A percentile compares a stretch with the other conserved stretches of the same genome.
These are phyloP conservation scores for Schizosaccharomyces octosporus DNA, from an alignment of 805 yeast species.

Conservation along the genomic window DNA sequence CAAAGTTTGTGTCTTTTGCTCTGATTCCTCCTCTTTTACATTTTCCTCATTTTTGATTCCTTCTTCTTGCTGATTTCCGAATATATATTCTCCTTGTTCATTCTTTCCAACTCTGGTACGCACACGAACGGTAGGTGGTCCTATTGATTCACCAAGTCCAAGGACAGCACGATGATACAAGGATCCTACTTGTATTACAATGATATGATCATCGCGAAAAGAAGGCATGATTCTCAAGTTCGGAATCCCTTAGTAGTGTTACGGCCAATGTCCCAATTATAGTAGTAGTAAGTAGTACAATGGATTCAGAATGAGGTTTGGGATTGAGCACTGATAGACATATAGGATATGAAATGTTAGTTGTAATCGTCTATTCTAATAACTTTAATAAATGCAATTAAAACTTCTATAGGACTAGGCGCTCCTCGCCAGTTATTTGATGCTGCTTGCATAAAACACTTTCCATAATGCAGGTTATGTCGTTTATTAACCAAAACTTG, in stretches of 20 bases:
- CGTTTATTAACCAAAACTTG: too few relatives aligned
- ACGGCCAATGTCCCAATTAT: not conserved
- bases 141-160: not conserved
- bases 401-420: too few relatives aligned
- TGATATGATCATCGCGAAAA: slow-evolving; percentile 1
- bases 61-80: not conserved
- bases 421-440: too few relatives aligned
- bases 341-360: too few relatives aligned
- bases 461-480: too few relatives aligned
- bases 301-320: not conserved
- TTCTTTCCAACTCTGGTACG: not conserved
- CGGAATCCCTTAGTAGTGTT: not conserved
- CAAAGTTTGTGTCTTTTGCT: too few relatives aligned
- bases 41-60: not conserved
- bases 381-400: too few relatives aligned
- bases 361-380: too few relatives aligned
- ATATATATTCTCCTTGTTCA: not conserved
- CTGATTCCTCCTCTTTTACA: not conserved
- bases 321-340: too few relatives aligned
- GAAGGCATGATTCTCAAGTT: not conserved
- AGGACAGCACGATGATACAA: not conserved
- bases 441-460: too few relatives aligned
- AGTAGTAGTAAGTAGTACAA: not conserved
- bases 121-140: not conserved
- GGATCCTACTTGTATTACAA: not conserved